A percentile compares a stretch with the other conserved stretches of the same genome.
Conservation (phyloP, 352 stramenopile genomes). For the Globisporangium viniferum region DNA sequence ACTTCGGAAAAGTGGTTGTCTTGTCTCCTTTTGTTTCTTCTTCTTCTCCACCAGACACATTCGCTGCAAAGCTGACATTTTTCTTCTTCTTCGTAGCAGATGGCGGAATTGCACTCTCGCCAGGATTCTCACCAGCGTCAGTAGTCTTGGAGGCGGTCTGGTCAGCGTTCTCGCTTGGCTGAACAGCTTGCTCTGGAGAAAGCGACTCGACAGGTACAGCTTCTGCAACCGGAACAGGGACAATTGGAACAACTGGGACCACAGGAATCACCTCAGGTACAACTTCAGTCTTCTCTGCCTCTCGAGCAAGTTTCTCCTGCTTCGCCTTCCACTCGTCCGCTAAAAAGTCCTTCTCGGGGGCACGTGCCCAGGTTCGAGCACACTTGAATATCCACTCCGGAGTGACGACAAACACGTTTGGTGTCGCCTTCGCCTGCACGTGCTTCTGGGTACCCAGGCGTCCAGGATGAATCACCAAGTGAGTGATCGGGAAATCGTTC, state of each 20-base stretch:
- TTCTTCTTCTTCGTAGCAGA: constrained; percentile 38
- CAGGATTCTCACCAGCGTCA: not conserved
- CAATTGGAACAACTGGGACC: not conserved
- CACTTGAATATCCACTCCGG: constrained; percentile 83
- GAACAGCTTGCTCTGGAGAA: not conserved
- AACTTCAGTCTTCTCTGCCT: constrained; percentile 18
- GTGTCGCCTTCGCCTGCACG: constrained; percentile 61
- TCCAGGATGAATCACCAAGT: constrained; percentile 80
- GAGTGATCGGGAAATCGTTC: constrained; percentile 75
- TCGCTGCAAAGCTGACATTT: constrained; percentile 58
- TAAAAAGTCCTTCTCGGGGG: constrained; percentile 60
- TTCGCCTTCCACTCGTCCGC: constrained; percentile 63
- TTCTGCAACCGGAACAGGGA: not conserved
- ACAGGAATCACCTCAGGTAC: constrained; percentile 3
- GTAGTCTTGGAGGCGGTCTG: not conserved
- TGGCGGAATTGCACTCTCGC: not conserved
- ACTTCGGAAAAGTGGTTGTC: not conserved
- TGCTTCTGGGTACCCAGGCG: constrained; percentile 82
- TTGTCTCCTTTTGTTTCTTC: constrained; percentile 26
- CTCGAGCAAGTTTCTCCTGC: constrained; percentile 19
- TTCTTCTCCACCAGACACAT: constrained; percentile 27
- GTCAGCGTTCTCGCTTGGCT: not conserved
- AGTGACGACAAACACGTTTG: constrained; percentile 59
- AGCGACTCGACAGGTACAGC: not conserved
- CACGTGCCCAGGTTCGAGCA: constrained; percentile 62